These are phyloP conservation scores for Pythium coloratum DNA, from an alignment of 352 stramenopile species.

Conservation along the genomic window DNA sequence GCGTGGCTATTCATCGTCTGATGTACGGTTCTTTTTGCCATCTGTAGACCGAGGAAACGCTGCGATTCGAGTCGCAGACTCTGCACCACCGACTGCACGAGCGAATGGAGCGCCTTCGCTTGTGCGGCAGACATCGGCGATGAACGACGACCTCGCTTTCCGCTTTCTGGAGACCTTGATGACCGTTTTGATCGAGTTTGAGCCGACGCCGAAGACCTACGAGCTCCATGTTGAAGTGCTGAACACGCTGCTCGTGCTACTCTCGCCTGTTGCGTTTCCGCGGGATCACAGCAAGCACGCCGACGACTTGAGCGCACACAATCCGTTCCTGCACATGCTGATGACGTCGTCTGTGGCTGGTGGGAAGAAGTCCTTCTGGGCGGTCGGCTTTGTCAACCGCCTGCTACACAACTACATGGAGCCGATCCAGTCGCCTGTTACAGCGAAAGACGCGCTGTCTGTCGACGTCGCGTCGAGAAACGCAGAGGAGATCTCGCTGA, in stretches of 20 bases:
- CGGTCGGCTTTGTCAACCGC: slow-evolving; percentile 46
- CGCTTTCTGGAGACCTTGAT: slow-evolving; percentile 70
- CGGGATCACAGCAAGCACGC: slow-evolving; percentile 50
- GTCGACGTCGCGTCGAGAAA: slow-evolving; percentile 44
- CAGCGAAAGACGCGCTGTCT: slow-evolving; percentile 35
- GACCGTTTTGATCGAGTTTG: slow-evolving; percentile 54
- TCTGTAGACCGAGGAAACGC: slow-evolving; percentile 31
- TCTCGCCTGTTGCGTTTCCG: slow-evolving; percentile 64
- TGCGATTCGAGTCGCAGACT: slow-evolving; percentile 35
- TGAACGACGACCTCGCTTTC: slow-evolving; percentile 58
- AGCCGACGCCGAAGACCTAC: slow-evolving; percentile 59
- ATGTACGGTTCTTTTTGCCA: neutral
- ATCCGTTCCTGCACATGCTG: slow-evolving; percentile 70
- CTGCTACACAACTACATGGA: slow-evolving; percentile 69
- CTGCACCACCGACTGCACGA: neutral
- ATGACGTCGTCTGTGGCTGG: slow-evolving; percentile 38
- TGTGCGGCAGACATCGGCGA: slow-evolving; percentile 14
- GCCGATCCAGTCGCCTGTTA: slow-evolving; percentile 37
- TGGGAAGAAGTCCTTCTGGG: slow-evolving; percentile 51
- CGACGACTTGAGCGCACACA: slow-evolving; percentile 44
- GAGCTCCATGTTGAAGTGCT: slow-evolving; percentile 78
- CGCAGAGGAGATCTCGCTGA: slow-evolving; percentile 51
- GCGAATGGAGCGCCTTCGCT: slow-evolving; percentile 4
- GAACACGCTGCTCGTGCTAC: slow-evolving; percentile 68
- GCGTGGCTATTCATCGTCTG: neutral